phyloP scores from a whole-genome alignment of 179 eudicot species.

The Beta lomatogona region DNA sequence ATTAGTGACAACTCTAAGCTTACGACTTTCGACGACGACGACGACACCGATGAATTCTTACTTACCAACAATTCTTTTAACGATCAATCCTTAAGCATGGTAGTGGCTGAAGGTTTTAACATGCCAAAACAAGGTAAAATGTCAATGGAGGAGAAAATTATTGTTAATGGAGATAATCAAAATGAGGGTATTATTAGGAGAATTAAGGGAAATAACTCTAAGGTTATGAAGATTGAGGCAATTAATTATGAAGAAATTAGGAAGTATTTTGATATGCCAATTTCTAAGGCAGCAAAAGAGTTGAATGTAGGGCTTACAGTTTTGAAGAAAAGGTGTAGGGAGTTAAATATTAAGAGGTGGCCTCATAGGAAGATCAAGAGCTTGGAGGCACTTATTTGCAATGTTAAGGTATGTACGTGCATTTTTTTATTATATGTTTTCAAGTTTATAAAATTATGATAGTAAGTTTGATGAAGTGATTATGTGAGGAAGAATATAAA shows the following conservation, averaged over 20 bases:
- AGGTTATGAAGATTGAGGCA: constrained; percentile 25
- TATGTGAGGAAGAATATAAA: too few relatives aligned
- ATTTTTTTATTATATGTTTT: neutral
- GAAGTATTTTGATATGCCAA: constrained; percentile 70
- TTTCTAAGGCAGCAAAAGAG: constrained; percentile 70
- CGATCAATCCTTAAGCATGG: constrained; percentile 18
- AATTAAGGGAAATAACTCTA: neutral
- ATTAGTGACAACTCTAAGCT: neutral
- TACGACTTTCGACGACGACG: too few relatives aligned
- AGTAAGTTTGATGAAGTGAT: too few relatives aligned
- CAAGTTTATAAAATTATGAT: too few relatives aligned
- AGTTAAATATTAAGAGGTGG: constrained; percentile 74
- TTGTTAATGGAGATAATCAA: too few relatives aligned
- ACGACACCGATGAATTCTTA: neutral
- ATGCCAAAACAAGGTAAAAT: neutral
- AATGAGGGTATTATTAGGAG: neutral
- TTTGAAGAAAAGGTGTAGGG: constrained; percentile 82
- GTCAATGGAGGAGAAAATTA: neutral
- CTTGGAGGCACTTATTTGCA: neutral
- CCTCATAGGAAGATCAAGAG: constrained; percentile 77
- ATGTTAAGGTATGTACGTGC: neutral
- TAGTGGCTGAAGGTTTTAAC: constrained; percentile 19
- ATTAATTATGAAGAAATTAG: constrained; percentile 58
- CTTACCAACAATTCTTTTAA: neutral
- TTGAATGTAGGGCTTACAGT: constrained; percentile 79